Base-by-base conservation (phyloP, 2,329 filamentous ascomycete species). In the Neofusicoccum umdonicola region DNA sequence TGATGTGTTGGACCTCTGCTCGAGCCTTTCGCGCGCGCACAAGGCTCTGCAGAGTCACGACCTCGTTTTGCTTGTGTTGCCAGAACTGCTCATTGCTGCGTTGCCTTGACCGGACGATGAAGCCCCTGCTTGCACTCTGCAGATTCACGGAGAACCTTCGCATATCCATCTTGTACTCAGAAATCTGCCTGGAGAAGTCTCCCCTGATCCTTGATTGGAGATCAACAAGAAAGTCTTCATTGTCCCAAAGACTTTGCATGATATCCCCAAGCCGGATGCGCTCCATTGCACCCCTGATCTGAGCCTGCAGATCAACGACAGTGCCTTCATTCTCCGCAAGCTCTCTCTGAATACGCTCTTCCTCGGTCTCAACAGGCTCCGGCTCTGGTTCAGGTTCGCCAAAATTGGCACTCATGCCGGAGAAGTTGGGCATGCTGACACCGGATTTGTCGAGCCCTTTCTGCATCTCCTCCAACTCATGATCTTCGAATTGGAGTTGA, bases 361-460 rank as follows among this genome's bases (percentile, higher is more conserved):
- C 91, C 70, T 98, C 94, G 0, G 91, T 93, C 73, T 98, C 95
- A 3, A 87, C 82, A 1, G 88, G 88, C 69, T 88, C 86, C 0
- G 85, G 84, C 73, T 90, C 88, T 0, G 90, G 90, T 71, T 96
- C 92, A 5, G 94, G 90, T n/a, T 62, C 64, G 42, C 92, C 93
- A 82, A 99, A 97, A 73, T 95, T 94, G 68, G 93, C 94, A 58
- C 93, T 90, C 91, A 99, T 98, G 66, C 93, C 96, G 63, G 93
- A 93, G 80, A 99, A 99, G 80, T 92, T 97, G 44, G 95, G 95
- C 93, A 99, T 97, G 73, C 87, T 96, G 68, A 94, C 87, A 63
- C 96, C 96, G 68, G 96, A 89, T 78, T 95, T 96, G 81, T 99
- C 95, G 51, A 99, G 87, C 52, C 95, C 95, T 74, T 97, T 97